Conservation (phyloP, 345 rosid genomes). For the Gossypium longicalyx region DNA sequence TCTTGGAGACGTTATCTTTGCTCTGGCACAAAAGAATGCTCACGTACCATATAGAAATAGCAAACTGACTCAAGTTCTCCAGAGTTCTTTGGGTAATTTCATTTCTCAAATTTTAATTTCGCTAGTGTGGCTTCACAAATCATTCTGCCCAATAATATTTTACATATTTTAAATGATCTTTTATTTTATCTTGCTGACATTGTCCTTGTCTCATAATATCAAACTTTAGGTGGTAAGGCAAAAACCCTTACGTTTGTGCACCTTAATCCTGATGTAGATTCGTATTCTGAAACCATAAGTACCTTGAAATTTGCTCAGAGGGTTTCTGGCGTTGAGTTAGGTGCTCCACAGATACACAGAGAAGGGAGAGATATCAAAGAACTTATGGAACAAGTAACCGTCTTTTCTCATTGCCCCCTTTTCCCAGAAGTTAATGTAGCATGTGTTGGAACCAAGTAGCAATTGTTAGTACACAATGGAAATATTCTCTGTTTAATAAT, state of each 20-base stretch:
- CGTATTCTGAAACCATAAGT: constrained; percentile 85
- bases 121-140: neutral
- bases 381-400: constrained; percentile 81
- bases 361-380: constrained; percentile 88
- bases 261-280: constrained; percentile 87
- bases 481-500: neutral
- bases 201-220: constrained; percentile 7
- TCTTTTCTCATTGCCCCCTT: neutral
- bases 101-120: constrained; percentile 4
- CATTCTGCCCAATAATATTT: neutral
- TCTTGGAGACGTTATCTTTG: constrained; percentile 91
- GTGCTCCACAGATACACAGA: constrained; percentile 85
- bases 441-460: neutral
- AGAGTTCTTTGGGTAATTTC: constrained; percentile 81
- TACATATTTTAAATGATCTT: neutral
- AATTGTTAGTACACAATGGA: neutral
- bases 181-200: constrained; percentile 10
- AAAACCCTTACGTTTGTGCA: constrained; percentile 98
- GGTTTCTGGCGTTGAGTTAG: constrained; percentile 95
- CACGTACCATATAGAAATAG: constrained; percentile 97
- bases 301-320: constrained; percentile 94
- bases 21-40: constrained; percentile 76
- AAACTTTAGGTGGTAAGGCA: constrained; percentile 81
- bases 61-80: constrained; percentile 96
- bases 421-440: neutral